phyloP scores from a whole-genome alignment of 805 yeast genomes.

The Candida morakotiae region DNA sequence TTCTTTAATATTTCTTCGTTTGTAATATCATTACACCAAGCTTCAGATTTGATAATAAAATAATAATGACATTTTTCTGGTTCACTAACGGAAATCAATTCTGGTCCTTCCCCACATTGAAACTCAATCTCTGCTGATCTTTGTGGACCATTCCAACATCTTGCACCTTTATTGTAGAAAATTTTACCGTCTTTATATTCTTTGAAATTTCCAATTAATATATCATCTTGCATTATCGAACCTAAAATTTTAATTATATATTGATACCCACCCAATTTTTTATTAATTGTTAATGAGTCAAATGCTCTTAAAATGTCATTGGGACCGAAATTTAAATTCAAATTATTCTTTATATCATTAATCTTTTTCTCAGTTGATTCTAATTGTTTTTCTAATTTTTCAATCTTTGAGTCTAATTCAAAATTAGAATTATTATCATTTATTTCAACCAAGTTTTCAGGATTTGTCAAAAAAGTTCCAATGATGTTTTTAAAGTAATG shows the following conservation, averaged over 20 bases:
- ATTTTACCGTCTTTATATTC: slow-evolving; percentile 23
- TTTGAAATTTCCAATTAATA: slow-evolving; percentile 47
- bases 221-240: slow-evolving; percentile 50
- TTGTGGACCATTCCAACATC: slow-evolving; percentile 93
- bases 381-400: slow-evolving; percentile 14
- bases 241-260: slow-evolving; percentile 62
- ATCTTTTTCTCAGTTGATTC: slow-evolving; percentile 13
- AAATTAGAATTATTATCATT: slow-evolving; percentile 4
- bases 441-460: background rate
- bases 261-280: slow-evolving; percentile 63
- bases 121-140: slow-evolving; percentile 65
- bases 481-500: slow-evolving; percentile 16
- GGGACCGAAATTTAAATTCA: slow-evolving; percentile 48
- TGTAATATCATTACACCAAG: slow-evolving; percentile 33
- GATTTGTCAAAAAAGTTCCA: slow-evolving; percentile 5
- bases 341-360: slow-evolving; percentile 15
- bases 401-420: slow-evolving; percentile 10
- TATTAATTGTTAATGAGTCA: slow-evolving; percentile 42
- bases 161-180: slow-evolving; percentile 60
- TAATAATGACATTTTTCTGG: slow-evolving; percentile 83
- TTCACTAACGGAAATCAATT: slow-evolving; percentile 68
- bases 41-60: slow-evolving; percentile 30
- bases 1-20: slow-evolving; percentile 23
- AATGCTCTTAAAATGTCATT: slow-evolving; percentile 62
- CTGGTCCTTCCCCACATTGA: slow-evolving; percentile 59